Evolutionary conservation across 108 stramenopile species (phyloP).

Genomic region (Cylindrotheca closterium): DNA sequence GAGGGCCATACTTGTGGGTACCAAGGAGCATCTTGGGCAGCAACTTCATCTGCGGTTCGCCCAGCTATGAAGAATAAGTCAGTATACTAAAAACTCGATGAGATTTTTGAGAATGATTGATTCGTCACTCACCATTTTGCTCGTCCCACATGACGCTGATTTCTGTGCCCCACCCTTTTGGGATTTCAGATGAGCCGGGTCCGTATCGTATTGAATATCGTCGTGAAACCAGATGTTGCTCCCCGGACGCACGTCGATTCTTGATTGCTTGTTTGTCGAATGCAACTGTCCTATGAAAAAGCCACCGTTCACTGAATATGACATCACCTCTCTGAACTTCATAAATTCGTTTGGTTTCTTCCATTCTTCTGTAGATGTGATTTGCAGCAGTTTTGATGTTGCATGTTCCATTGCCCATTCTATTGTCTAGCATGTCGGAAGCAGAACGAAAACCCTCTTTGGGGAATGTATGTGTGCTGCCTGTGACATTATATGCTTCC

Average conservation of each 20-base stretch:
- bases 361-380: constrained; percentile 63
- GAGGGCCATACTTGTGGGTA: constrained; percentile 75
- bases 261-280: constrained; percentile 33
- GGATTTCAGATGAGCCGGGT: constrained; percentile 65
- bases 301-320: constrained; percentile 76
- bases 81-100: too few species aligned
- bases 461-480: constrained; percentile 60
- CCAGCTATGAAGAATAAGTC: constrained; percentile 25
- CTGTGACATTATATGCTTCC: constrained; percentile 63
- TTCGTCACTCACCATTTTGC: constrained; percentile 37
- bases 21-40: constrained; percentile 57
- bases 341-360: constrained; percentile 70
- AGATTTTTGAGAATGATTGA: too few species aligned
- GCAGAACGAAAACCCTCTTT: constrained; percentile 61
- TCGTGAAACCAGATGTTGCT: constrained; percentile 41
- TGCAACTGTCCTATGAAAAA: constrained; percentile 78
- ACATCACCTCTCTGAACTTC: constrained; percentile 69
- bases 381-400: constrained; percentile 67
- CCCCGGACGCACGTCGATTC: constrained; percentile 18
- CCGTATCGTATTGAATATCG: constrained; percentile 76
- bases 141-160: constrained; percentile 55
- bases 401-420: constrained; percentile 76
- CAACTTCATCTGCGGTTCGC: constrained; percentile 60
- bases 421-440: constrained; percentile 54
- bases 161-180: constrained; percentile 67